A percentile compares a stretch with the other conserved stretches of the same genome.
Evolutionary conservation across 306 rosid species (phyloP).

Genomic region (Alnus glutinosa): DNA sequence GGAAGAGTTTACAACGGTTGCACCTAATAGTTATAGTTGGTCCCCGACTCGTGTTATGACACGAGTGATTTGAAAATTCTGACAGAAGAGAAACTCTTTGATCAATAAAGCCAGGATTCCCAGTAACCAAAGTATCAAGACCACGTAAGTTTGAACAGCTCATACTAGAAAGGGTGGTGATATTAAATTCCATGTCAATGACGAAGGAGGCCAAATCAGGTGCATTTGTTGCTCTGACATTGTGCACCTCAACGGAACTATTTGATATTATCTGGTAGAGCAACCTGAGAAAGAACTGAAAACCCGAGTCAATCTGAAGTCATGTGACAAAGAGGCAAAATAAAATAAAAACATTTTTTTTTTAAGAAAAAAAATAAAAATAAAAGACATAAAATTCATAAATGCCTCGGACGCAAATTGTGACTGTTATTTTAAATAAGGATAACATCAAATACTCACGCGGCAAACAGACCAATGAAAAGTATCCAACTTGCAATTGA

Average conservation of each 20-base stretch:
- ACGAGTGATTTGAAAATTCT: conserved; percentile 59
- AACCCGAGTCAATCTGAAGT: conserved; percentile 42
- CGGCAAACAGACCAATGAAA: conserved; percentile 84
- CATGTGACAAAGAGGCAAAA: conserved; percentile 15
- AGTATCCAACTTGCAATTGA: conserved; percentile 98
- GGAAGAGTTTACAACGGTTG: conserved; percentile 52
- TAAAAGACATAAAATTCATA: background rate
- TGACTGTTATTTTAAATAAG: background rate
- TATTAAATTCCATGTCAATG: conserved; percentile 85
- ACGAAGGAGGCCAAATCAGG: conserved; percentile 68
- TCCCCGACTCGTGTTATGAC: conserved; percentile 83
- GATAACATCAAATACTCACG: conserved; percentile 61
- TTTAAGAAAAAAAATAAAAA: too few relatives aligned
- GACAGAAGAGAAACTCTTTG: conserved; percentile 60
- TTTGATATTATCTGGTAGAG: conserved; percentile 90
- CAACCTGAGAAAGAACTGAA: conserved; percentile 67
- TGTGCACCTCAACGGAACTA: conserved; percentile 90
- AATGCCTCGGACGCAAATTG: conserved; percentile 13
- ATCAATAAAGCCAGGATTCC: conserved; percentile 82
- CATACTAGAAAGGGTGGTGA: conserved; percentile 83
- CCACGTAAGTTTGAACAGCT: conserved; percentile 82
- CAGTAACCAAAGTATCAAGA: conserved; percentile 64
- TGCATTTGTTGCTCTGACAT: conserved; percentile 78
- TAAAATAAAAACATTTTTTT: background rate
- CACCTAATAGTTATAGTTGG: conserved; percentile 70